Evolutionary conservation across 2,329 filamentous ascomycete genomes (phyloP), one percentile per base, ranked within the genome.

Genomic region (Neoascochyta sp.): DNA sequence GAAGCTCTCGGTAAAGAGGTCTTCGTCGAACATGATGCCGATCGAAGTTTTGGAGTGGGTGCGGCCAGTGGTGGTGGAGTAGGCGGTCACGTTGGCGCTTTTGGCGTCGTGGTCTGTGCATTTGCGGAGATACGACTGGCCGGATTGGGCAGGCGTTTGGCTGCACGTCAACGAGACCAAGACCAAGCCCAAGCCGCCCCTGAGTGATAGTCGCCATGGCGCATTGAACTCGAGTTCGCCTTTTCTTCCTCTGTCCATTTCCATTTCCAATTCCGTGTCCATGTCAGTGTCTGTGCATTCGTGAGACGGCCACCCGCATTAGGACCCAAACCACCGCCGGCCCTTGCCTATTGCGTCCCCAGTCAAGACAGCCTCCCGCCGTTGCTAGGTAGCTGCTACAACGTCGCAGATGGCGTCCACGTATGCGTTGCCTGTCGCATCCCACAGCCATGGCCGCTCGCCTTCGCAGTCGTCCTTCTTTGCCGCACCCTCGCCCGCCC

Each of bases 321-420:
- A n/a, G n/a, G n/a, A 22, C 9, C 20, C 20, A 22, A n/a, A 22
- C 10, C 5, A 22, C 34, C 32, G 31, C 30, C 32, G n/a, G 23
- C 32, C 36, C 26, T 28, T 38, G 29, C 39, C 35, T 20, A 36
- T 33, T 43, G 35, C 36, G 32, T 32, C 29, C 41, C 36, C 32
- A 42, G 43, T 42, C 42, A 42, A 43, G 47, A 49, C 39, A 22
- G 25, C 30, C 35, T 30, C 22, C 41, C 45, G 41, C 38, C 39
- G 39, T 29, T 34, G 25, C 22, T 35, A 43, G n/a, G n/a, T n/a
- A n/a, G n/a, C n/a, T n/a, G n/a, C n/a, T n/a, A n/a, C n/a, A n/a
- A n/a, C n/a, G n/a, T n/a, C n/a, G 40, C 34, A 33, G 22, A 70
- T 70, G 66, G 65, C 66, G 38, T 67, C 66, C 34, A 65, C 62